Evolutionary conservation across 768 basidiomycete species (phyloP), one percentile per base, ranked within the genome.

Genomic region (Pleurotus salmoneostramineus): DNA sequence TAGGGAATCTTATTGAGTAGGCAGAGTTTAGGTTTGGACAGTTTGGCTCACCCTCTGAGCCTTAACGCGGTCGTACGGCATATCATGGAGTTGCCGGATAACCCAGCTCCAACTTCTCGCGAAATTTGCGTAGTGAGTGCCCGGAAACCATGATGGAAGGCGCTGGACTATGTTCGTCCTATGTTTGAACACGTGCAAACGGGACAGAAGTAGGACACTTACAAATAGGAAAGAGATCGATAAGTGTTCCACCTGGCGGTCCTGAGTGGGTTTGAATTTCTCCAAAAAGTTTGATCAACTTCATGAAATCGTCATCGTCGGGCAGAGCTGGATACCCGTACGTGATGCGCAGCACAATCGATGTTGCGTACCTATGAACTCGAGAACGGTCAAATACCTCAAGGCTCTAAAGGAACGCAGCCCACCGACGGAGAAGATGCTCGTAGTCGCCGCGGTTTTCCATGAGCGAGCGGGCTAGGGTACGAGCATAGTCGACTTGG

Each of bases 181-280:
- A 27, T 15, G 6, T 15, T 15, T 5, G 48, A 12, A 51, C 42
- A 32, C 12, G 17, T 11, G 14, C 12, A 6, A 37, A 31, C 12
- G 32, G 21, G 48, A 14, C 36, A 12, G 27, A 32, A 32, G 27
- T 21, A 50, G 48, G 48, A 4, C 3, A 15, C 56, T 31, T 50
- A 63, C 63, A 47, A 21, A 56, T 40, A 0, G 62, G 63, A 17
- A 63, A 63, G 6, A 62, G 7, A 47, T 66, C 63, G 2, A 66
- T 44, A 6, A 46, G 46, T 27, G 64, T 65, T 5, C 54, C 57
- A 3, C 62, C 63, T 12, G 60, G 6, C 52, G 50, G 7, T 56
- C 33, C 15, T 42, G 37, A 3, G 56, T 31, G 10, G 56, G 50
- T 14, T n/a, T 37, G 32, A 32, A 49, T 15, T 34, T 54, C 32